Conservation (phyloP, 495 filamentous ascomycete genomes). For the Tuber magnatum region DNA sequence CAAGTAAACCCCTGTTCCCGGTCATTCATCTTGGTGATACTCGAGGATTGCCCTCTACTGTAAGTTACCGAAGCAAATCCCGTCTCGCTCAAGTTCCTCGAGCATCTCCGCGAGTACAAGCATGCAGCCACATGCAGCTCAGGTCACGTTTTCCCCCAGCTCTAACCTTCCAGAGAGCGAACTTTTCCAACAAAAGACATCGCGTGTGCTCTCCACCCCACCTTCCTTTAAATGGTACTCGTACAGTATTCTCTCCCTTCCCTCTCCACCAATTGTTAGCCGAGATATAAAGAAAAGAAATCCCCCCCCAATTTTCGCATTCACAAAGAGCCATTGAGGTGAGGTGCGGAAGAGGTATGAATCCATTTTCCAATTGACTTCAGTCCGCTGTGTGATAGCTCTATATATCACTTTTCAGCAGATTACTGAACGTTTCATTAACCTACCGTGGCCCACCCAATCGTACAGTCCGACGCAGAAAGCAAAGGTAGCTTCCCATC, state of each 20-base stretch:
- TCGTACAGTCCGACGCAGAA: neutral
- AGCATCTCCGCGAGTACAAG: neutral
- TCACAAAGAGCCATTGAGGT: neutral
- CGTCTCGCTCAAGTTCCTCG: constrained; percentile 16
- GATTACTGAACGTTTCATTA: neutral
- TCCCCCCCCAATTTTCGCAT: neutral
- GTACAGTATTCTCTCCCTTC: neutral
- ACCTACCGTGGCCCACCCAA: neutral
- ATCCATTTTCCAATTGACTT: neutral
- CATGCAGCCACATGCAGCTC: constrained; percentile 21
- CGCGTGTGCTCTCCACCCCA: neutral
- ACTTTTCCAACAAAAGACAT: neutral
- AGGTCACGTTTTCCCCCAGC: constrained; percentile 30
- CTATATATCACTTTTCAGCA: neutral
- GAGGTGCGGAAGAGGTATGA: neutral
- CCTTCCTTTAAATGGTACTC: neutral
- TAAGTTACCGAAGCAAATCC: constrained; percentile 26
- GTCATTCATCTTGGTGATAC: neutral
- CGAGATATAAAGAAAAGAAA: neutral
- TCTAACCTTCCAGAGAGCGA: neutral
- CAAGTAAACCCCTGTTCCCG: constrained; percentile 14
- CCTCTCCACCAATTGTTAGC: neutral
- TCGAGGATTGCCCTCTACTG: neutral
- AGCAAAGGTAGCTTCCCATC: constrained; percentile 1
- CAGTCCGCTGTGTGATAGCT: neutral